Conservation (phyloP, 371 early-diverging fungal genomes). For the Mortierella polycephala region DNA sequence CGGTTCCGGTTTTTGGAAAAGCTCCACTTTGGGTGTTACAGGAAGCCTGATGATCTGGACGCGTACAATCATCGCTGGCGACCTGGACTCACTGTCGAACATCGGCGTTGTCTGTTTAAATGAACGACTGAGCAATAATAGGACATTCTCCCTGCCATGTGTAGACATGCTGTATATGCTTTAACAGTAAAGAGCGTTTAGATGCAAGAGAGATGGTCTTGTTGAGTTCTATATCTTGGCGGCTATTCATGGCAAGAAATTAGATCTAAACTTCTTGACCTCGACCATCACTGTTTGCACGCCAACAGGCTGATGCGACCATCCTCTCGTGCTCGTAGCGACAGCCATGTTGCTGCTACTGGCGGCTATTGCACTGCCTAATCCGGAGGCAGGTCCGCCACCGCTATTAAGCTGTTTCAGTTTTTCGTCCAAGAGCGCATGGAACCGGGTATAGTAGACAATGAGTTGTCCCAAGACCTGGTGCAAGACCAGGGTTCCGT, state of each 20-base stretch:
- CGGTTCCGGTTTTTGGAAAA: conserved; percentile 41
- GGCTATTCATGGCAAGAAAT: conserved; percentile 60
- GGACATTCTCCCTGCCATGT: too few relatives aligned
- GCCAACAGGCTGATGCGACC: conserved; percentile 82
- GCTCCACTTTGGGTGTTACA: conserved; percentile 18
- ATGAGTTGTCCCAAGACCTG: conserved; percentile 86
- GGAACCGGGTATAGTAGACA: conserved; percentile 88
- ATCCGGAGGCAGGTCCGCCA: not conserved
- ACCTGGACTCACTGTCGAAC: conserved; percentile 22
- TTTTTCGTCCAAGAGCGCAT: conserved; percentile 78
- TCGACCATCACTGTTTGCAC: conserved; percentile 94
- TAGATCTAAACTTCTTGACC: conserved; percentile 85
- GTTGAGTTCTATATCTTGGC: too few relatives aligned
- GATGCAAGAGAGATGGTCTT: too few relatives aligned
- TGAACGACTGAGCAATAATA: not conserved
- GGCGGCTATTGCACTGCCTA: not conserved
- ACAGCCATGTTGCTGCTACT: conserved; percentile 1
- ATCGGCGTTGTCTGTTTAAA: conserved; percentile 15
- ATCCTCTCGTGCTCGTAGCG: conserved; percentile 35
- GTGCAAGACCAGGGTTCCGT: conserved; percentile 89
- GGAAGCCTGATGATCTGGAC: conserved; percentile 17
- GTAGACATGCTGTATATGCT: too few relatives aligned
- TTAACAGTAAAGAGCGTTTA: too few relatives aligned
- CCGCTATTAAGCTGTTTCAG: conserved; percentile 25
- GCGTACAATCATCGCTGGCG: conserved; percentile 3